phyloP scores from a whole-genome alignment of 495 filamentous ascomycete genomes.

The Halenospora varia region DNA sequence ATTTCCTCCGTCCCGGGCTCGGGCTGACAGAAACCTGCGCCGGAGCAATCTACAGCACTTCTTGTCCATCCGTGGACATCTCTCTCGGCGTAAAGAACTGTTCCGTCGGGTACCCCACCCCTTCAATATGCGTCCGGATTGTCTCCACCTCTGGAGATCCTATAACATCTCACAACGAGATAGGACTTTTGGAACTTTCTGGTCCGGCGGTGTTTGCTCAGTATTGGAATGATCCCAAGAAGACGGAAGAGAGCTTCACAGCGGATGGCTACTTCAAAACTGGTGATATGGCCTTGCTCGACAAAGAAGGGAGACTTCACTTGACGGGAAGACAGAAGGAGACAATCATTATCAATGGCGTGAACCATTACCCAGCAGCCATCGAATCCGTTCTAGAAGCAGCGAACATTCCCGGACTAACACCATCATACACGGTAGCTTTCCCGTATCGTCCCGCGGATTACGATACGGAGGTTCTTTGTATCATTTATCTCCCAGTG shows the following conservation, averaged over 20 bases:
- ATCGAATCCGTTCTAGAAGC: constrained; percentile 39
- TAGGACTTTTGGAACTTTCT: constrained; percentile 69
- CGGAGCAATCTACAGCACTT: constrained; percentile 81
- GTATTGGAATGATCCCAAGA: constrained; percentile 66
- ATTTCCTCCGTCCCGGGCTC: constrained; percentile 61
- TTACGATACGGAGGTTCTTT: constrained; percentile 32
- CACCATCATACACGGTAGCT: constrained; percentile 22
- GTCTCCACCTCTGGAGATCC: constrained; percentile 24
- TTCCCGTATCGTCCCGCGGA: constrained; percentile 28
- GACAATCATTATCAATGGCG: constrained; percentile 53
- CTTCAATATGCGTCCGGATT: constrained; percentile 39
- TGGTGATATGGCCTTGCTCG: constrained; percentile 59
- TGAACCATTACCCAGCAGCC: constrained; percentile 39
- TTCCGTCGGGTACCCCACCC: constrained; percentile 81
- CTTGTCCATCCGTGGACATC: constrained; percentile 70
- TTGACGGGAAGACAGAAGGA: constrained; percentile 84
- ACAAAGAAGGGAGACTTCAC: constrained; percentile 53
- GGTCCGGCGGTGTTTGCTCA: constrained; percentile 71
- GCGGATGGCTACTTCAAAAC: constrained; percentile 77
- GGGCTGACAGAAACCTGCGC: constrained; percentile 90
- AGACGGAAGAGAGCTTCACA: constrained; percentile 60
- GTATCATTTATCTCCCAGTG: constrained; percentile 31
- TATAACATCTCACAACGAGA: constrained; percentile 45
- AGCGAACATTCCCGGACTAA: constrained; percentile 27
- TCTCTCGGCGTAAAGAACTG: constrained; percentile 74